Base-by-base conservation (phyloP, 2,329 filamentous ascomycete genomes). In the Cytospora schulzeri region DNA sequence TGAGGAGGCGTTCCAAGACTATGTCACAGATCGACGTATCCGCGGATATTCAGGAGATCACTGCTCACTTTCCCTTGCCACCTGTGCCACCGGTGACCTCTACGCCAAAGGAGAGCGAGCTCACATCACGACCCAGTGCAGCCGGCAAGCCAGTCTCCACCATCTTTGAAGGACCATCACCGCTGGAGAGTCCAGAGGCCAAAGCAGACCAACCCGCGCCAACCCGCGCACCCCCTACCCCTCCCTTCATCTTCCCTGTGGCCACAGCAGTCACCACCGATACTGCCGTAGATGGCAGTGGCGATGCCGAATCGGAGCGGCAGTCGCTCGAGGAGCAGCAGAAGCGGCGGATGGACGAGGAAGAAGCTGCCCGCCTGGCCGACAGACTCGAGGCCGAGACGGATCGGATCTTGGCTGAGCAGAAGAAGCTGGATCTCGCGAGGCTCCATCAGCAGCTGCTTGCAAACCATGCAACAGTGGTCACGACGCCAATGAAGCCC, bases 381-480 rank as follows among this genome's bases (percentile, higher is more conserved):
- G 73, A 76, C 67, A 77, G 77, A 62, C 75, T 79, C 60, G 78
- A 83, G 65, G 78, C 76, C 45, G 81, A 84, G 68, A 80, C 78
- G 38, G 77, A 83, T 68, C 79, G 80, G 65, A 78, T 81, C 53
- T 73, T 82, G 53, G 78, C 79, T 28, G 80, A 84, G 68, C 80
- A 83, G 71, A 81, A 80, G 73, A 80, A 77, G 69, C 78, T 79
- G 60, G 80, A 84, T 67, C 75, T 81, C 26, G 77, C 77, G 57
- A 78, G 80, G 61, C 76, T 82, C 26, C 77, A 80, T 67, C 73
- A 77, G 45, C 76, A 81, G 68, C 74, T 82, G 45, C 75, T 74
- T 38, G 77, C 73, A 12, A 70, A 73, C 5, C 71, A 70, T 68
- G 60, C 76, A 66, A 63, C 61, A 51, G 41, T 70, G 68, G 52